These are phyloP conservation scores for Setaria italica DNA, from an alignment of 202 grass and related monocot genomes.

Conservation along the genomic window DNA sequence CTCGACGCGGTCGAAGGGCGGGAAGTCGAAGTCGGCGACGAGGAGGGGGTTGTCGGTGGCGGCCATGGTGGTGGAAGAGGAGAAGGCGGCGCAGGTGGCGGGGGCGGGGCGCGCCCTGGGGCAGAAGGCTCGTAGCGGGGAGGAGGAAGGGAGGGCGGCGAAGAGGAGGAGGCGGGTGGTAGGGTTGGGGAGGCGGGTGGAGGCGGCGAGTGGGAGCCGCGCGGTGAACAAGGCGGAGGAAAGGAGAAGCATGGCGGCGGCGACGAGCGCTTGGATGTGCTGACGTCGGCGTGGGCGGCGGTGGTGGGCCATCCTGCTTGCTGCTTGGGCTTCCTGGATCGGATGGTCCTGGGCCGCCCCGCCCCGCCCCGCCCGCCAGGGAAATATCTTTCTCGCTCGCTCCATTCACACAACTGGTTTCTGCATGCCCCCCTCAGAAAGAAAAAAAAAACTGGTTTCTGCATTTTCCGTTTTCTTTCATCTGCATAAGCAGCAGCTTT, in stretches of 20 bases:
- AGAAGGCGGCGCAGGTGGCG: conserved; percentile 44
- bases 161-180: neutral
- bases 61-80: conserved; percentile 11
- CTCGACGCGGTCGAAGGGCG: conserved; percentile 69
- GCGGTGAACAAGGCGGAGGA: conserved; percentile 14
- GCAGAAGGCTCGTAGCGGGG: conserved; percentile 53
- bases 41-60: conserved; percentile 68
- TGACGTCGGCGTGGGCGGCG: neutral
- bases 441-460: too few relatives aligned
- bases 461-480: too few relatives aligned
- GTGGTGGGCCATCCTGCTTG: conserved; percentile 36
- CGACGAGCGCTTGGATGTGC: neutral
- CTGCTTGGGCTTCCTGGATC: conserved; percentile 2
- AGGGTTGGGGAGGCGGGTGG: conserved; percentile 16
- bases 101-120: conserved; percentile 38
- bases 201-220: conserved; percentile 33
- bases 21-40: conserved; percentile 69
- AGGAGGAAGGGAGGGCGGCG: conserved; percentile 42
- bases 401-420: too few relatives aligned
- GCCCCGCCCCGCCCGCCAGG: neutral
- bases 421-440: too few relatives aligned
- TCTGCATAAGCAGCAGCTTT: too few relatives aligned
- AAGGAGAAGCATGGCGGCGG: conserved; percentile 32
- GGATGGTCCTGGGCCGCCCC: conserved; percentile 11
- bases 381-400: neutral